These are phyloP conservation scores for Pulveroboletus sp. DNA, from an alignment of 768 basidiomycete genomes.

Conservation along the genomic window DNA sequence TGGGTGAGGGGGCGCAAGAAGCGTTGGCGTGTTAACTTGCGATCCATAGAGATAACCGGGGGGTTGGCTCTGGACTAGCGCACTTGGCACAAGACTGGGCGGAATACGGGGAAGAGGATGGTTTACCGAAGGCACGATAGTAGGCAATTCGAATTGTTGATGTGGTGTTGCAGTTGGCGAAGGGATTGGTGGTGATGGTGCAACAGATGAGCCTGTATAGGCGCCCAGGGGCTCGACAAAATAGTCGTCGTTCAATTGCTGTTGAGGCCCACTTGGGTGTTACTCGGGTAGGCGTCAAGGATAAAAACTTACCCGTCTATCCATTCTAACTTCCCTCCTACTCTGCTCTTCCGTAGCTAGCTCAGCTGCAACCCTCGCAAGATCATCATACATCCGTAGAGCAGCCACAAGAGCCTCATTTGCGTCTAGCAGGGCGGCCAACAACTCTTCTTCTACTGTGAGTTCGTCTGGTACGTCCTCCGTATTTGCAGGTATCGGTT, in stretches of 20 bases:
- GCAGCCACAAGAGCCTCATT: constrained; percentile 68
- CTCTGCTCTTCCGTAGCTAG: constrained; percentile 62
- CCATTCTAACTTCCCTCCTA: constrained; percentile 60
- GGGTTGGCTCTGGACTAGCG: constrained; percentile 10
- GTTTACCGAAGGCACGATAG: constrained; percentile 27
- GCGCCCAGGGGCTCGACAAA: constrained; percentile 16
- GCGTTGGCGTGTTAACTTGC: constrained; percentile 28
- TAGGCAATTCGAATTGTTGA: constrained; percentile 30
- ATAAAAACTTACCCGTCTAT: constrained; percentile 51
- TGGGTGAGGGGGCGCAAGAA: constrained; percentile 65
- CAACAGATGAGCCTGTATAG: constrained; percentile 27
- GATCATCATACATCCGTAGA: constrained; percentile 71
- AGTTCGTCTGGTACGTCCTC: constrained; percentile 38
- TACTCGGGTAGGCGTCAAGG: constrained; percentile 15
- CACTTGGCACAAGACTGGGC: constrained; percentile 22
- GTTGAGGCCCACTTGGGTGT: not conserved
- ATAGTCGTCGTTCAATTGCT: constrained; percentile 27
- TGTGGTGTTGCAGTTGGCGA: constrained; percentile 29
- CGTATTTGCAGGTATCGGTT: constrained; percentile 20
- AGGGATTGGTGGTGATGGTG: constrained; percentile 23
- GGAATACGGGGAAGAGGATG: constrained; percentile 39
- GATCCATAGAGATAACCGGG: constrained; percentile 20
- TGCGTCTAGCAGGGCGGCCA: constrained; percentile 67
- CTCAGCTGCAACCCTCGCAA: constrained; percentile 59
- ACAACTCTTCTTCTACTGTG: constrained; percentile 71